phyloP scores from a whole-genome alignment of 495 filamentous ascomycete genomes.

The Xylaria intraflava region DNA sequence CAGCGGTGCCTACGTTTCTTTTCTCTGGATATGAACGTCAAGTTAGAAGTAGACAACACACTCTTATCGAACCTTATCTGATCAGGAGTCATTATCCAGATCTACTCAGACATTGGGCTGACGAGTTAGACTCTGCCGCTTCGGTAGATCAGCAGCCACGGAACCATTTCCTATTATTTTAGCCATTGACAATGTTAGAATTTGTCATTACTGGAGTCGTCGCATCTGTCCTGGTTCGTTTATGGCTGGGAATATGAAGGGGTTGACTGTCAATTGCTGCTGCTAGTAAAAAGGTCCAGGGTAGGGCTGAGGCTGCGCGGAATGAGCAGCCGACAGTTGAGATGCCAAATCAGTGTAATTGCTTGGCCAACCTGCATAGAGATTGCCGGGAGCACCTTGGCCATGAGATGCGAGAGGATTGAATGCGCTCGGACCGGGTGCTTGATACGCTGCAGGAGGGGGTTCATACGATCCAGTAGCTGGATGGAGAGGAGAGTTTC shows the following conservation, averaged over 20 bases:
- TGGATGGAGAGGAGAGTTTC: conserved; percentile 39
- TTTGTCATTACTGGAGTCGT: not conserved
- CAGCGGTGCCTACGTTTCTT: not conserved
- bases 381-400: conserved; percentile 12
- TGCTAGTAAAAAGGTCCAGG: conserved; percentile 18
- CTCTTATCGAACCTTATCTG: not conserved
- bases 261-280: not conserved
- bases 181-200: not conserved
- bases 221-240: not conserved
- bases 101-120: not conserved
- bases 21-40: not conserved
- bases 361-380: conserved; percentile 18
- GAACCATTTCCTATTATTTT: not conserved
- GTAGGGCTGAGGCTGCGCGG: conserved; percentile 16
- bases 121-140: not conserved
- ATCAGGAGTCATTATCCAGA: not conserved
- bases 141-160: not conserved
- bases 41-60: not conserved
- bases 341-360: conserved; percentile 13
- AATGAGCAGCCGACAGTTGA: conserved; percentile 4
- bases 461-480: conserved; percentile 41
- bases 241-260: not conserved
- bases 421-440: conserved; percentile 14
- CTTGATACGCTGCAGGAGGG: conserved; percentile 31
- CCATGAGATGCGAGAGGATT: conserved; percentile 19